Evolutionary conservation across 1,139 yeast genomes (phyloP).

Genomic region (Blastobotrys elegans): DNA sequence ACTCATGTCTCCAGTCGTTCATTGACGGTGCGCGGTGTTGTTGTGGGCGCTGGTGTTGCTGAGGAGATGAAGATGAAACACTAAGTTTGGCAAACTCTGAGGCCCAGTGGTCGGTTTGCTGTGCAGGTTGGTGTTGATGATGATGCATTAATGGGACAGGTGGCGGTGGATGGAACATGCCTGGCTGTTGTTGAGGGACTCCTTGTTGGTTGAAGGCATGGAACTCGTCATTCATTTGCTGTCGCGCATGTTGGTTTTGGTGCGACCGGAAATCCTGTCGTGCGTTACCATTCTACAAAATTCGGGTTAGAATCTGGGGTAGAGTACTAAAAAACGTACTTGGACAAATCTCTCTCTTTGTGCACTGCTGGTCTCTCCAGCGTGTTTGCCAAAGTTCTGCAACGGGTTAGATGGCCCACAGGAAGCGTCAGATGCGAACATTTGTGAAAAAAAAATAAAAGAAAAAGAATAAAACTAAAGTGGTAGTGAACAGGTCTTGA

Average conservation of each 20-base stretch:
- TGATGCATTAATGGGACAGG: not conserved
- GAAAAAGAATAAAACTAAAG: no score
- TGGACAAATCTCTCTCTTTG: slow-evolving; percentile 14
- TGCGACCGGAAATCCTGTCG: slow-evolving; percentile 8
- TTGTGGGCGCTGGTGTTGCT: not conserved
- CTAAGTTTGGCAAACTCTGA: slow-evolving; percentile 17
- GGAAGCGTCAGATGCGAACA: slow-evolving; percentile 13
- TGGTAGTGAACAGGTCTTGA: not conserved
- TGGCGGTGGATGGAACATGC: not conserved
- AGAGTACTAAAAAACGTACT: slow-evolving; percentile 4
- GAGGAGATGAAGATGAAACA: not conserved
- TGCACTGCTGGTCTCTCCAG: slow-evolving; percentile 11
- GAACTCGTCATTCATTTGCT: slow-evolving; percentile 15
- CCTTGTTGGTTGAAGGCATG: slow-evolving; percentile 12
- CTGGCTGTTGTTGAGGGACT: not conserved
- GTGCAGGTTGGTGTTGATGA: slow-evolving; percentile 7
- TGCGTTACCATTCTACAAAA: not conserved
- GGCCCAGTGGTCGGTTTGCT: slow-evolving; percentile 17
- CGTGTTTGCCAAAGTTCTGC: slow-evolving; percentile 30
- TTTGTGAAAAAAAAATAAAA: not conserved
- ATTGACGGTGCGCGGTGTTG: not conserved
- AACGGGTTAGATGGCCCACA: slow-evolving; percentile 38
- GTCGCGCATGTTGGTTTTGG: slow-evolving; percentile 7
- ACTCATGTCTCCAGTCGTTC: not conserved
- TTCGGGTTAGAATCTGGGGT: not conserved